Percentiles rank a stretch among this genome's conserved stretches.
These are phyloP conservation scores for Pleomassaria siparia DNA, from an alignment of 2,329 filamentous ascomycete genomes.

Conservation along the genomic window DNA sequence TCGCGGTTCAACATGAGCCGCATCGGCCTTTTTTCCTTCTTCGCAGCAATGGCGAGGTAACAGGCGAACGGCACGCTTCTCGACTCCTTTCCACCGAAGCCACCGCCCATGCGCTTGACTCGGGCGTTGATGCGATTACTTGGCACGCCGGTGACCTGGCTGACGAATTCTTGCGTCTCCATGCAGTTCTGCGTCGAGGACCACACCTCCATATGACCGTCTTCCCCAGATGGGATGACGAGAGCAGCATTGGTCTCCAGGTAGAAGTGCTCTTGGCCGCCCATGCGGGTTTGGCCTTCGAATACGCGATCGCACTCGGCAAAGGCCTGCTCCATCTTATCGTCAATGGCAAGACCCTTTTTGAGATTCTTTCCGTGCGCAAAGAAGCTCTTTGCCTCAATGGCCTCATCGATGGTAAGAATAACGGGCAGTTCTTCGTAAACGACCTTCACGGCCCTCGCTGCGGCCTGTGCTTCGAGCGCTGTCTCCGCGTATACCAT, in stretches of 20 bases:
- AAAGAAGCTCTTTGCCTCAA: constrained; percentile 83
- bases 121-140: constrained; percentile 86
- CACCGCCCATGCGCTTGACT: constrained; percentile 89
- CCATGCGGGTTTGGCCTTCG: constrained; percentile 80
- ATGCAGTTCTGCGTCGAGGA: constrained; percentile 45
- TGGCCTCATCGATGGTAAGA: constrained; percentile 91
- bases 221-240: constrained; percentile 82
- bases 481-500: constrained; percentile 81
- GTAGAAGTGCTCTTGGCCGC: constrained; percentile 96
- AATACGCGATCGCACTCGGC: constrained; percentile 77
- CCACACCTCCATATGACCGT: constrained; percentile 89
- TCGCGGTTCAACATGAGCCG: constrained; percentile 94
- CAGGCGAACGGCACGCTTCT: constrained; percentile 80
- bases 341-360: constrained; percentile 60
- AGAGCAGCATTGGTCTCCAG: constrained; percentile 87
- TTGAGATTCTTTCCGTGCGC: constrained; percentile 77
- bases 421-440: constrained; percentile 88
- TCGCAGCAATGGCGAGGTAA: constrained; percentile 80
- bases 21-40: constrained; percentile 79
- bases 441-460: constrained; percentile 78
- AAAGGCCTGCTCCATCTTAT: constrained; percentile 70
- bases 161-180: constrained; percentile 63
- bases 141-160: constrained; percentile 77
- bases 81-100: constrained; percentile 92
- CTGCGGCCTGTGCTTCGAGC: constrained; percentile 74